Base-by-base conservation (phyloP, 1,139 yeast species). In the Pichia sp. region DNA sequence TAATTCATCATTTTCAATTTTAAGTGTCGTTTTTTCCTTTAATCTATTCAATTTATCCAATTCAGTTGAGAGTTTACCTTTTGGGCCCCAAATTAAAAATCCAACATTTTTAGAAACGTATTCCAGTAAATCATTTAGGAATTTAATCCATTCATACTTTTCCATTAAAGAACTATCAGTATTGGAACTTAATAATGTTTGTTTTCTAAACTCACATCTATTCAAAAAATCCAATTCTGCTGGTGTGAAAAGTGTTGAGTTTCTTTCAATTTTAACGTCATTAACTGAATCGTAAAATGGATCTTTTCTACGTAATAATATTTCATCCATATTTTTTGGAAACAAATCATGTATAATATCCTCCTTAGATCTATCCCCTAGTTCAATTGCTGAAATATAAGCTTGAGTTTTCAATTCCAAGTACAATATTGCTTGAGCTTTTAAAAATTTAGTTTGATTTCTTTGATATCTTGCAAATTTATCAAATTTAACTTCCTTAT, bases 351-450 rank as follows among this genome's bases (percentile, higher is more conserved):
- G 84, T 57, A 91, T 70, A 11, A 89, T 79, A 50, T 86, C 93
- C 55, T 76, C 77, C 60, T 82, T 76, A 3, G 88, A 75, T 56
- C 84, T 70, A 54, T 84, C 90, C 11, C 82, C 83, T 7, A 87
- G 83, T 60, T 85, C 88, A 57, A 91, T 70, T 0, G 96, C 96
- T 0, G 96, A 84, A 29, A 93, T 90, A 63, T 83, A 93, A 0
- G 96, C 96, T 68, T 93, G 99, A 0, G 99, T 93, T 66, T 93
- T 93, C 64, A 93, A 74, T 61, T 93, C 97, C 50, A 93, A 73
- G 61, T 77, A 89, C 51, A 93, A 70, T 3, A 80, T 82, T 0
- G 96, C 90, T 60, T 87, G 96, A 8, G 87, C 81, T 66, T 90
- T 90, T 55, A 88, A 72, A 46, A 93, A 72, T 60, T 87, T 84